Evolutionary conservation across 345 rosid species (phyloP).

Genomic region (Arabidopsis suecica): DNA sequence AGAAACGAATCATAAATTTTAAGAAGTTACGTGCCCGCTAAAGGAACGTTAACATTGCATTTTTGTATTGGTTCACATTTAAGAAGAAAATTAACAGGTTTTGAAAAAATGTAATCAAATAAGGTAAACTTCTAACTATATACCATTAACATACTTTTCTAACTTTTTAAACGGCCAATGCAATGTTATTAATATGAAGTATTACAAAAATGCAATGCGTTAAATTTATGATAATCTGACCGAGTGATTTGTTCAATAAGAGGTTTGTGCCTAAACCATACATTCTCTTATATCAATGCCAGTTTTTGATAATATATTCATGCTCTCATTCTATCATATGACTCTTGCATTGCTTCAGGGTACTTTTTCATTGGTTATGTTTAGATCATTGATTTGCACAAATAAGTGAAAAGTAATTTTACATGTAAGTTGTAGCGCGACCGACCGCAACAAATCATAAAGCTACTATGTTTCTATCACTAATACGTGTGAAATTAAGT

Average conservation of each 20-base stretch:
- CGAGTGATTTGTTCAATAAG: no score
- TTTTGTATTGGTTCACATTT: conserved; percentile 18
- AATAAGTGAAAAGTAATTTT: background rate
- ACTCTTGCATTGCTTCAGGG: no score
- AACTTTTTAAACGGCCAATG: conserved; percentile 22
- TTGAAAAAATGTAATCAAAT: background rate
- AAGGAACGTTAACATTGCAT: conserved; percentile 28
- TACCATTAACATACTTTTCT: conserved; percentile 28
- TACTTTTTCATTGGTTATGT: background rate
- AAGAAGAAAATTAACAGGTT: background rate
- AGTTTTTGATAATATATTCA: no score
- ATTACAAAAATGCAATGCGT: no score
- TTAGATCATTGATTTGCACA: background rate
- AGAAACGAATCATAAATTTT: conserved; percentile 10
- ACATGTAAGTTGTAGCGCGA: background rate
- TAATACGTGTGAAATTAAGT: background rate
- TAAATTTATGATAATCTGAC: no score
- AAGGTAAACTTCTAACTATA: conserved; percentile 5
- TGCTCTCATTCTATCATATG: no score
- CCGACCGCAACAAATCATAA: background rate
- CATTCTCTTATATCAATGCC: no score
- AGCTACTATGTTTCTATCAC: background rate
- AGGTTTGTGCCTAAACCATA: no score
- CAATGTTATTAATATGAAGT: no score
- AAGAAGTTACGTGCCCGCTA: conserved; percentile 30